Percentiles rank a stretch among this genome's conserved stretches.
These are phyloP conservation scores for Calonectria pseudoreteaudii DNA, from an alignment of 2,329 filamentous ascomycete species.

Conservation along the genomic window DNA sequence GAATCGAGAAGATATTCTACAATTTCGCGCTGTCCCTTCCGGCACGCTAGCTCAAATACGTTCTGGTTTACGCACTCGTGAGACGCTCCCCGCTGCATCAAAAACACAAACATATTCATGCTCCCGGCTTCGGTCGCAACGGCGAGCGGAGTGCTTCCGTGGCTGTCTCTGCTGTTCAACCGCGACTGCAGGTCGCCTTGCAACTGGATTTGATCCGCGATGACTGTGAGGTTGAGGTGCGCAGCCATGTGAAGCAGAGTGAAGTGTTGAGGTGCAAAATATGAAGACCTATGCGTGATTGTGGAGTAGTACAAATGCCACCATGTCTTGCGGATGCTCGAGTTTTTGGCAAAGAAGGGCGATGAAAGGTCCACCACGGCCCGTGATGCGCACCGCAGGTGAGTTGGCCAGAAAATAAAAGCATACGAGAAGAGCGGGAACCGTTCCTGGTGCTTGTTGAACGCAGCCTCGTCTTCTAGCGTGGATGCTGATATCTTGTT, in stretches of 20 bases:
- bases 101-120: not conserved
- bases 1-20: slow-evolving; percentile 1
- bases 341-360: not conserved
- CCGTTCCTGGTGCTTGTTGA: not conserved
- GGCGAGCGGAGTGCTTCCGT: not conserved
- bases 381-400: not conserved
- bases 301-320: not conserved
- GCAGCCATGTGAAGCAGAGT: not conserved
- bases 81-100: not conserved
- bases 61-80: not conserved
- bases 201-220: not conserved
- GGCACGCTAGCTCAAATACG: not conserved
- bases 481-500: not conserved
- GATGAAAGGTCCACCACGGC: not conserved
- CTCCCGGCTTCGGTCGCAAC: not conserved
- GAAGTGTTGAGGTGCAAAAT: not conserved
- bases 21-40: not conserved
- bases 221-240: not conserved
- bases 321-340: not conserved
- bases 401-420: not conserved
- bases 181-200: not conserved
- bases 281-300: not conserved
- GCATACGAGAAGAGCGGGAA: not conserved
- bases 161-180: not conserved
- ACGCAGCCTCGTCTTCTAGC: not conserved